Conservation (phyloP, 805 yeast genomes). For the Candida manassasensis region DNA sequence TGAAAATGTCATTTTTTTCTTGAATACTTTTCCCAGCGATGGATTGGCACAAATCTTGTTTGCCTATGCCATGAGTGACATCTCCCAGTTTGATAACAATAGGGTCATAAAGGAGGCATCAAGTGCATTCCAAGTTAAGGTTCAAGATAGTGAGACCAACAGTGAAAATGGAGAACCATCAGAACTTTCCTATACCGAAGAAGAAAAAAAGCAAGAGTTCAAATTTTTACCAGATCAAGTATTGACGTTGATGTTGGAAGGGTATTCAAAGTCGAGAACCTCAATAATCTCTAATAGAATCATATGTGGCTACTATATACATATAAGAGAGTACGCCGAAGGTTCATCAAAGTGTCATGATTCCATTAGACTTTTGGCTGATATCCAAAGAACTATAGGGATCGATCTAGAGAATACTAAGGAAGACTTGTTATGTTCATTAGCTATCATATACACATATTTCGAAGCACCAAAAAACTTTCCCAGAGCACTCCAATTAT, state of each 20-base stretch:
- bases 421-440: conserved; percentile 54
- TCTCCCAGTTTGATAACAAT: conserved; percentile 53
- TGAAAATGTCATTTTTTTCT: conserved; percentile 43
- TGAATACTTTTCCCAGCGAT: conserved; percentile 51
- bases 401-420: conserved; percentile 47
- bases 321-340: conserved; percentile 56
- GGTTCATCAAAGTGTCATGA: conserved; percentile 57
- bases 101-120: conserved; percentile 17
- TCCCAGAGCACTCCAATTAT: conserved; percentile 65
- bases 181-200: not conserved
- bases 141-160: conserved; percentile 2
- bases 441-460: conserved; percentile 77
- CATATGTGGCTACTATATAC: conserved; percentile 53
- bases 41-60: conserved; percentile 61
- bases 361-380: conserved; percentile 55
- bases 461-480: conserved; percentile 89
- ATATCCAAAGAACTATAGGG: conserved; percentile 42
- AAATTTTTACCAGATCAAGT: conserved; percentile 46
- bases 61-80: conserved; percentile 61
- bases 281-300: conserved; percentile 65
- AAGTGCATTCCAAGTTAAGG: not conserved
- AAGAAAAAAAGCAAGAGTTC: conserved; percentile 6
- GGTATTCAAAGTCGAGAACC: conserved; percentile 34
- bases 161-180: conserved; percentile 9
- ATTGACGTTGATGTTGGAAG: conserved; percentile 46